Base-by-base conservation (phyloP, 371 early-diverging fungal genomes). In the Zancudomyces culisetae region DNA sequence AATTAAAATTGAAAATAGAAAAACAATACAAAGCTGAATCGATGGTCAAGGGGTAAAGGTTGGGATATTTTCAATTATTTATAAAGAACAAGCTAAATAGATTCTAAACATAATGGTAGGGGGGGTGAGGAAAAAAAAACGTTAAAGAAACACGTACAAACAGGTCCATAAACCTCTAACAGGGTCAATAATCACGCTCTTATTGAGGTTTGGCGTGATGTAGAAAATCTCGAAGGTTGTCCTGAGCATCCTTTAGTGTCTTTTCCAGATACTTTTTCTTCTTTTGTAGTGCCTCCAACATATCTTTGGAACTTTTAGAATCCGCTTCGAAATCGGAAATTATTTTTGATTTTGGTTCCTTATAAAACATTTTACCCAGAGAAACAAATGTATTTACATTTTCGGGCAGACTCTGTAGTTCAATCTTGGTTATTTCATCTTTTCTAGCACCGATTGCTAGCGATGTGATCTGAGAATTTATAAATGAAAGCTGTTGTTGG, bases 361-460 rank as follows among this genome's bases (percentile, higher is more conserved):
- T 78, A 22, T 78, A 67, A 56, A 83, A 81, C 85, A 83, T 83
- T 59, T 85, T 85, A 29, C 83, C 83, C 52, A 83, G 69, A 22
- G 83, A 77, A 52, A 74, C 77, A 62, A 81, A 85, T 27, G 81
- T 74, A 22, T 73, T 70, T 18, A 75, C 78, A 19, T 71, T 56
- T 6, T 57, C 48, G 45, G 73, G 72, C 15, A 84, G 70, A 0
- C 70, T 63, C 41, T 76, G 74, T 27, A 84, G 66, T 58, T 84
- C 85, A 49, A 74, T 76, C 64, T 73, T 70, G 15, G 85, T 84
- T 22, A 84, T 64, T 27, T 79, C 78, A 3, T 81, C 77, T 29
- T 81, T 70, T 39, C 79, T 77, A 21, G 76, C 74, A 53, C 83
- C 85, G 42, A 83, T 76, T 55, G 78, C 76, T 61, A 75, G 72